These are phyloP conservation scores for Gastrolobium villosum DNA, from an alignment of 306 rosid genomes.

Conservation along the genomic window DNA sequence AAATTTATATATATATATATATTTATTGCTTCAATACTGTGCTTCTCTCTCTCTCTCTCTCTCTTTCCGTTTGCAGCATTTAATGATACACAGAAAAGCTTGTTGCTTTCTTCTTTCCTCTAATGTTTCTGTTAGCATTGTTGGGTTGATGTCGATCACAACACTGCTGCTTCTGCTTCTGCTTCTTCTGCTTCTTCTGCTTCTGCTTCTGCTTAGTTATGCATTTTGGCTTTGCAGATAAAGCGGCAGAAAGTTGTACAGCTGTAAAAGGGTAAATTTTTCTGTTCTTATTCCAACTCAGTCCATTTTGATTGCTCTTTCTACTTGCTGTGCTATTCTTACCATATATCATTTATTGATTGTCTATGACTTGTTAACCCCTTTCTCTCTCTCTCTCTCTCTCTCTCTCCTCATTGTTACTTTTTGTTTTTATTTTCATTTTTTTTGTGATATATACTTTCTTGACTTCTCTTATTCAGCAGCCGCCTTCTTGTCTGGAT, in stretches of 20 bases:
- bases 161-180: conserved; percentile 44
- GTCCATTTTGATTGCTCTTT: conserved; percentile 24
- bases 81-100: conserved; percentile 56
- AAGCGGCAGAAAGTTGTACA: conserved; percentile 63
- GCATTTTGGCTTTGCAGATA: conserved; percentile 80
- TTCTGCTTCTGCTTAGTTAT: conserved; percentile 63
- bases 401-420: background rate
- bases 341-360: conserved; percentile 30
- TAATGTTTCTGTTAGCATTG: conserved; percentile 57
- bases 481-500: conserved; percentile 64
- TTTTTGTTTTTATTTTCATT: background rate
- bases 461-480: conserved; percentile 44
- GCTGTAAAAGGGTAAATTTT: conserved; percentile 57
- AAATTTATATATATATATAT: conserved; percentile 32
- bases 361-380: conserved; percentile 34
- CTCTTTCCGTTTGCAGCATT: conserved; percentile 54
- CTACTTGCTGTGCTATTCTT: conserved; percentile 24
- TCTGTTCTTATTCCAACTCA: conserved; percentile 38
- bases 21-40: conserved; percentile 12
- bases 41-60: conserved; percentile 5
- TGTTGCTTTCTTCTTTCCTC: conserved; percentile 51
- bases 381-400: background rate
- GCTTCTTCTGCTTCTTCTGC: conserved; percentile 58
- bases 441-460: conserved; percentile 16
- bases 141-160: conserved; percentile 58